These are phyloP conservation scores for Geotrichum siamense DNA, from an alignment of 1,139 yeast genomes.

Conservation along the genomic window DNA sequence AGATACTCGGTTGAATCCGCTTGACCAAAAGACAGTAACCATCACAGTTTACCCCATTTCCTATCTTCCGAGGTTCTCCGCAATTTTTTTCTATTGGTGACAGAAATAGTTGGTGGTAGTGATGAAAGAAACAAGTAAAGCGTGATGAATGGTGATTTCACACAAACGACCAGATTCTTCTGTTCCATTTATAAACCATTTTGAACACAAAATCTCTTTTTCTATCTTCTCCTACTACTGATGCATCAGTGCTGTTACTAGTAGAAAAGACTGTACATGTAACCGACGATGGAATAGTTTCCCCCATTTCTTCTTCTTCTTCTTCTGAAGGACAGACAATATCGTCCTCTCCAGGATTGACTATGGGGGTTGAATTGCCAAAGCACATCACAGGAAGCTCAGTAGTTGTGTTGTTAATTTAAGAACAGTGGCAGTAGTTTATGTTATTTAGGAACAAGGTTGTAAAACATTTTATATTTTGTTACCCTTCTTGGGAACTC, in stretches of 20 bases:
- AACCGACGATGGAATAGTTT: not conserved
- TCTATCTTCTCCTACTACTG: too few relatives aligned
- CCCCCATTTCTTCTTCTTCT: not conserved
- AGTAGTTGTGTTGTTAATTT: too few relatives aligned
- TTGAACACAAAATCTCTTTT: not conserved
- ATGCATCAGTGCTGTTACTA: too few relatives aligned
- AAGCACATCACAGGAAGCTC: too few relatives aligned
- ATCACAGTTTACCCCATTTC: not conserved
- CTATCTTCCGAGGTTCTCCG: not conserved
- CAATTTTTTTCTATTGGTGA: too few relatives aligned
- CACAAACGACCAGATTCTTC: not conserved
- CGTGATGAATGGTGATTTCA: too few relatives aligned
- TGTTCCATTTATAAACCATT: not conserved
- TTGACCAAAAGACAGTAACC: not conserved
- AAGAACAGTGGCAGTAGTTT: too few relatives aligned
- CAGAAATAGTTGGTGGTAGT: too few relatives aligned
- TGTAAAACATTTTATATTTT: too few relatives aligned
- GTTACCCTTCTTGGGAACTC: too few relatives aligned
- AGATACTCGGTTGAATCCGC: not conserved
- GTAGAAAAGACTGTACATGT: not conserved
- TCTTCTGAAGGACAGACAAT: slow-evolving; percentile 1
- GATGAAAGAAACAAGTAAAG: too few relatives aligned
- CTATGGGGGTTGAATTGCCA: not conserved
- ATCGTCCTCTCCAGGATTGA: not conserved
- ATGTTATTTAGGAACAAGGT: too few relatives aligned